Conservation (phyloP, 2,329 filamentous ascomycete species). For the Neonectria coccinea region DNA sequence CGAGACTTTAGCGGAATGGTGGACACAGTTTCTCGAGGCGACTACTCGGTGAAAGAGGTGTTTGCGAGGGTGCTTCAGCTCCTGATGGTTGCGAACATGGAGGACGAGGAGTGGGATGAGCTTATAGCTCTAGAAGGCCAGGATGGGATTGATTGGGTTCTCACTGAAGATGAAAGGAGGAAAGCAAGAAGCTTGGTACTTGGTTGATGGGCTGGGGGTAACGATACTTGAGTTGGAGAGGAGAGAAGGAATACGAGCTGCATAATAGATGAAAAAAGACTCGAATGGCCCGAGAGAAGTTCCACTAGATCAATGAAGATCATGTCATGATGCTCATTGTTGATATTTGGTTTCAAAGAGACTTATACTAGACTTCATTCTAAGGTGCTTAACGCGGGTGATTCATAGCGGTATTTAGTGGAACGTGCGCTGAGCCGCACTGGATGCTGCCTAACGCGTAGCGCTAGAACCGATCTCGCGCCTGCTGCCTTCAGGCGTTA, state of each 20-base stretch:
- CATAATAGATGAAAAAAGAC: constrained; percentile 32
- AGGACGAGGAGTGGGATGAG: constrained; percentile 95
- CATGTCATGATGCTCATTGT: background rate
- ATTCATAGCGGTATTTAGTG: background rate
- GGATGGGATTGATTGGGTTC: constrained; percentile 77
- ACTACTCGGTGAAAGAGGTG: constrained; percentile 81
- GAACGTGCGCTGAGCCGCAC: constrained; percentile 23
- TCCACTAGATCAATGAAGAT: constrained; percentile 2
- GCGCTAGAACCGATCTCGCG: constrained; percentile 17
- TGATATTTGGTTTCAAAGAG: background rate
- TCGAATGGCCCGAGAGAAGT: background rate
- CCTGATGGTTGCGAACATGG: constrained; percentile 90
- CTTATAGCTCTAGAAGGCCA: constrained; percentile 64
- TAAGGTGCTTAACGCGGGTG: too few relatives aligned
- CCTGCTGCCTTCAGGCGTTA: constrained; percentile 37
- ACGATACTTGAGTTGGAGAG: constrained; percentile 21
- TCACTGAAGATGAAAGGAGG: constrained; percentile 79
- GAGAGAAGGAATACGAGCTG: constrained; percentile 14
- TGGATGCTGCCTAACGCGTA: constrained; percentile 5
- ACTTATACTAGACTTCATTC: too few relatives aligned
- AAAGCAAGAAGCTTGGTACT: constrained; percentile 77
- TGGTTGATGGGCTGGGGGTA: constrained; percentile 33
- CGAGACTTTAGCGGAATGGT: constrained; percentile 85
- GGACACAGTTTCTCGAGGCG: constrained; percentile 72
- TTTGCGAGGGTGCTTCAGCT: constrained; percentile 85